These are phyloP conservation scores for Basidioascus undulatus DNA, from an alignment of 768 basidiomycete species.

Conservation along the genomic window DNA sequence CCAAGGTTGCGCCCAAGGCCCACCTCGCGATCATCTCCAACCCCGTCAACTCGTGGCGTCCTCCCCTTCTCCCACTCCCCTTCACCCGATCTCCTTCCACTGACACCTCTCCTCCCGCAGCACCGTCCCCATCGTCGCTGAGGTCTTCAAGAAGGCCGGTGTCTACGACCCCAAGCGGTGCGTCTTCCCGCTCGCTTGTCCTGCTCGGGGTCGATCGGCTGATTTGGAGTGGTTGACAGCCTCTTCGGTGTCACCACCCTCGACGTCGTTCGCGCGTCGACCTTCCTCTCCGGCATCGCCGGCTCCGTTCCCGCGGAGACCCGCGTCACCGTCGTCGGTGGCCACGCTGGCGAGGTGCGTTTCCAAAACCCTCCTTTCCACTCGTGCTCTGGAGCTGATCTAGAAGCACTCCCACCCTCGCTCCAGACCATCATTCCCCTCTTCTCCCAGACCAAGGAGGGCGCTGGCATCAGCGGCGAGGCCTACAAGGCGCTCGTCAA, in stretches of 20 bases:
- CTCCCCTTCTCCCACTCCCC: constrained; percentile 3
- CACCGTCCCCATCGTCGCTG: constrained; percentile 90
- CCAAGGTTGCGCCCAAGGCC: constrained; percentile 68
- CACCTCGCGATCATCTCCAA: constrained; percentile 93
- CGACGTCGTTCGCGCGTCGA: constrained; percentile 85
- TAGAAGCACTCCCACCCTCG: too few relatives aligned
- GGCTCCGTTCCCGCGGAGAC: constrained; percentile 41
- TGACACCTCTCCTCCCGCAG: too few relatives aligned
- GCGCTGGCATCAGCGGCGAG: constrained; percentile 50
- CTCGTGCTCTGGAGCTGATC: too few relatives aligned
- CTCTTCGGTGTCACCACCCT: constrained; percentile 95
- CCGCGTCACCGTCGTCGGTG: constrained; percentile 67
- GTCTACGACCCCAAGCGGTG: constrained; percentile 60
- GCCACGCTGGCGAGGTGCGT: constrained; percentile 87
- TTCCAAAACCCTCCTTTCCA: too few relatives aligned
- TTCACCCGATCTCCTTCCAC: too few relatives aligned
- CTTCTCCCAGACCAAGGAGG: constrained; percentile 53
- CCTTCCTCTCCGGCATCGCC: constrained; percentile 54
- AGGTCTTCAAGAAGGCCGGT: constrained; percentile 70
- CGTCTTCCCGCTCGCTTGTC: constrained; percentile 1
- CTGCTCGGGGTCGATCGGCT: background rate
- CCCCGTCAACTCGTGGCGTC: constrained; percentile 38
- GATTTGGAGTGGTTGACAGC: constrained; percentile 1
- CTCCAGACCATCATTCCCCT: constrained; percentile 97
- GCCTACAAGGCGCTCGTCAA: constrained; percentile 53